Base-by-base conservation (phyloP, 2,329 filamentous ascomycete genomes). In the Periglandula ipomoeae region DNA sequence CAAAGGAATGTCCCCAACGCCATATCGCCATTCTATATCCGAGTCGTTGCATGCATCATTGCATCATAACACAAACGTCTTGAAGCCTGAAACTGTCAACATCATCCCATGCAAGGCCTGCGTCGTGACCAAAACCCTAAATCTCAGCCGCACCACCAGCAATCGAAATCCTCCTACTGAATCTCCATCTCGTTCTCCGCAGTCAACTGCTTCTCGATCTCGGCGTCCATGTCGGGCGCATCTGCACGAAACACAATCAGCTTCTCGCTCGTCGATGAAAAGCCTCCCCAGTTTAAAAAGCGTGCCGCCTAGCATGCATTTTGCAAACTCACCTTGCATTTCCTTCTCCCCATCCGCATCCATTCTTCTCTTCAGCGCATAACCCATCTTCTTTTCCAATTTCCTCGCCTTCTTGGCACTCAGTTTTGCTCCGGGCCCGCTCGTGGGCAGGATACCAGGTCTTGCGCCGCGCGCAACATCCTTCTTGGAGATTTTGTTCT, bases 391-490 rank as follows among this genome's bases (percentile, higher is more conserved):
- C 68, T 73, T 71, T 60, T 80, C 72, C 34, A 80, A 49, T 71
- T 80, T 81, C 53, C 71, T 68, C 60, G 67, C 65, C 70, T 73
- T 75, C 73, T 81, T 81, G 43, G 64, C 64, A 64, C 77, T 79
- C 30, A 79, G 43, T 19, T 70, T 65, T 1, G 65, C 66, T 30
- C 72, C 67, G 0, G 78, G 76, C 0, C 78, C 78, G 63, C 75
- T 79, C 13, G 68, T 80, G 0, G 78, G 76, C 50, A 79, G 58
- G 34, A 81, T 61, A 0, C 78, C 78, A 0, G 71, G 61, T 2
- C 76, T 64, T 2, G 76, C 78, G 38, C 78, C 78, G 39, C 74
- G 71, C 44, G 58, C 65, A 22, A 64, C 59, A 51, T 76, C 74
- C 17, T 65, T 61, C 57, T 69, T 70, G 45, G 63, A 59, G 51